Evolutionary conservation across 2,329 filamentous ascomycete species (phyloP).

Genomic region (Trichoderma sp.): DNA sequence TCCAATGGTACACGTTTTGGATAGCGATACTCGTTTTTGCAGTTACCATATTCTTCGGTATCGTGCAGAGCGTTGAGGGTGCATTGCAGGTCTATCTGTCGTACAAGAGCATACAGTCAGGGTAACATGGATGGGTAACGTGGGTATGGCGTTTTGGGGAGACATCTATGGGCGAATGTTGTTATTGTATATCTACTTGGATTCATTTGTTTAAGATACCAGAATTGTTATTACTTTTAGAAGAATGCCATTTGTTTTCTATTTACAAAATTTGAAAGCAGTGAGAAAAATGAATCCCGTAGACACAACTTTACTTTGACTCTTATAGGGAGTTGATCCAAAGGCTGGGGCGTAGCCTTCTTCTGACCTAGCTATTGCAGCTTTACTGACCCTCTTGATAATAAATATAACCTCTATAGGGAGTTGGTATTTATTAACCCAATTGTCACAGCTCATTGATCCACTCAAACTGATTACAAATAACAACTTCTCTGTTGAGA

Average conservation of each 20-base stretch:
- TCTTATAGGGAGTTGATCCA: too few species aligned
- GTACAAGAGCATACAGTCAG: background rate
- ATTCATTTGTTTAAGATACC: background rate
- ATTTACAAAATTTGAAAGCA: background rate
- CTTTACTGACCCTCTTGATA: too few species aligned
- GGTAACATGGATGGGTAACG: background rate
- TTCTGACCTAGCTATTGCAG: too few species aligned
- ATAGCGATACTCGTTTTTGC: constrained; percentile 34
- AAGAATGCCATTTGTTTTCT: background rate
- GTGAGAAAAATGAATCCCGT: background rate
- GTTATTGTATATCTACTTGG: background rate
- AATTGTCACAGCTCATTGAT: background rate
- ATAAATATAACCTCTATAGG: too few species aligned
- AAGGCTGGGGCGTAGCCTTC: too few species aligned
- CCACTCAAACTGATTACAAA: too few species aligned
- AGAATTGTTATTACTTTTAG: background rate
- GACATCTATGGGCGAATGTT: background rate
- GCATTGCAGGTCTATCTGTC: constrained; percentile 23
- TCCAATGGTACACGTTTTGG: constrained; percentile 49
- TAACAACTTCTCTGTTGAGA: too few species aligned
- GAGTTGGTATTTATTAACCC: too few species aligned
- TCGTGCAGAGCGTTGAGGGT: constrained; percentile 42
- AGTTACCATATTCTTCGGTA: constrained; percentile 38
- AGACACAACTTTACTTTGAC: too few species aligned
- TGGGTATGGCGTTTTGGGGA: background rate